A percentile compares a stretch with the other conserved stretches of the same genome.
phyloP scores from a whole-genome alignment of 2,329 filamentous ascomycete species.

The Alternaria solani region DNA sequence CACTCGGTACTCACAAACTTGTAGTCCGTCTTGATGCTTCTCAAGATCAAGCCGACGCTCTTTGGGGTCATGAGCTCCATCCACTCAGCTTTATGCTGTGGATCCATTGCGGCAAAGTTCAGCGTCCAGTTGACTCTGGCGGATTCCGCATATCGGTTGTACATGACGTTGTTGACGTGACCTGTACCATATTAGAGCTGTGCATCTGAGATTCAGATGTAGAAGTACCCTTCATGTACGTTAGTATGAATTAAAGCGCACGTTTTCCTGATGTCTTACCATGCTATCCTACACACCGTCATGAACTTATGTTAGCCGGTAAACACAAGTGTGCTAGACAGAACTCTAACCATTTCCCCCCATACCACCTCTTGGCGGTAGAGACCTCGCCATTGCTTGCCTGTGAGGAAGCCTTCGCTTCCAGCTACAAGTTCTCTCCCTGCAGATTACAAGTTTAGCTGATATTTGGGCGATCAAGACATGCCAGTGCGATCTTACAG shows the following conservation, averaged over 20 bases:
- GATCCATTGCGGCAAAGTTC: constrained; percentile 72
- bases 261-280: constrained; percentile 54
- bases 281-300: constrained; percentile 57
- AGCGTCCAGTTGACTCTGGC: constrained; percentile 79
- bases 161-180: constrained; percentile 88
- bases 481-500: constrained; percentile 55
- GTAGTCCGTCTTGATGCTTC: constrained; percentile 81
- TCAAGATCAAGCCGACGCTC: constrained; percentile 76
- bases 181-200: constrained; percentile 52
- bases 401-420: constrained; percentile 77
- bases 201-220: neutral
- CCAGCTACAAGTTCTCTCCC: constrained; percentile 73
- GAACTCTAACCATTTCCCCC: constrained; percentile 77
- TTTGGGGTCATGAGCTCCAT: constrained; percentile 71
- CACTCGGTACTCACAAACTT: constrained; percentile 74
- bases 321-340: neutral
- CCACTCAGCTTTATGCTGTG: constrained; percentile 70
- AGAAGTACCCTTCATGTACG: constrained; percentile 13
- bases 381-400: constrained; percentile 67
- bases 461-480: neutral
- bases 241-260: constrained; percentile 9
- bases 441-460: neutral
- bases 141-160: constrained; percentile 84
- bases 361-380: constrained; percentile 74
- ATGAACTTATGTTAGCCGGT: constrained; percentile 37